Base-by-base conservation (phyloP, 768 basidiomycete species). In the Lactarius quietus region DNA sequence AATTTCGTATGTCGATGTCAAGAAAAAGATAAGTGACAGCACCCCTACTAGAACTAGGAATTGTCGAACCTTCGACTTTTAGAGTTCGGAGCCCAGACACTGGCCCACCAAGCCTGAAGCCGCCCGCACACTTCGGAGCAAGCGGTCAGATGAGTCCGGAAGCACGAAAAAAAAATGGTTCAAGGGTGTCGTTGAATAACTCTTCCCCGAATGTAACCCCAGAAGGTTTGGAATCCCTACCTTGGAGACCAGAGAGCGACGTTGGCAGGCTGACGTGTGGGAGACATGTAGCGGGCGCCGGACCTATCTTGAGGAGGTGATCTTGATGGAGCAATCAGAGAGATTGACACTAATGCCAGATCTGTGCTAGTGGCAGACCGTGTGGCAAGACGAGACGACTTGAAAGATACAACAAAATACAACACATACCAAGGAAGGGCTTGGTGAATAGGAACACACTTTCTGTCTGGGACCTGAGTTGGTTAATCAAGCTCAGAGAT, bases 311-410 rank as follows among this genome's bases (percentile, higher is more conserved):
- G 29, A 56, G n/a, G 15, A 9, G 26, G 35, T 20, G 6, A 58
- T 54, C 61, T 66, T 51, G 65, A 66, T 65, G 45, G 45, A 35
- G 59, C 14, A 61, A 56, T 64, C 39, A n/a, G 6, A 38, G n/a
- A 31, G 43, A 28, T 18, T 35, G 60, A 28, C 35, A 17, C 18
- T 33, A 36, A 20, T 23, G 92, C 74, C 89, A 86, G 0, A 92
- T 90, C 73, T 93, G 94, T 73, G 85, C 86, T 18, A 86, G 88
- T 75, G 91, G 93, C 75, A 95, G 94, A 71, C 76, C 79, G 6
- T 78, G 79, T 9, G 62, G 38, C 38, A 12, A 38, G 14, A 38
- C 62, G 18, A 72, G 69, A 17, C 55, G 70, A 14, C 59, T 12
- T 58, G 28, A 54, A 43, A 52, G 56, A 55, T 41, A 63, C 62